Conservation (phyloP, 768 basidiomycete species). For the Psilocybe sp. region DNA sequence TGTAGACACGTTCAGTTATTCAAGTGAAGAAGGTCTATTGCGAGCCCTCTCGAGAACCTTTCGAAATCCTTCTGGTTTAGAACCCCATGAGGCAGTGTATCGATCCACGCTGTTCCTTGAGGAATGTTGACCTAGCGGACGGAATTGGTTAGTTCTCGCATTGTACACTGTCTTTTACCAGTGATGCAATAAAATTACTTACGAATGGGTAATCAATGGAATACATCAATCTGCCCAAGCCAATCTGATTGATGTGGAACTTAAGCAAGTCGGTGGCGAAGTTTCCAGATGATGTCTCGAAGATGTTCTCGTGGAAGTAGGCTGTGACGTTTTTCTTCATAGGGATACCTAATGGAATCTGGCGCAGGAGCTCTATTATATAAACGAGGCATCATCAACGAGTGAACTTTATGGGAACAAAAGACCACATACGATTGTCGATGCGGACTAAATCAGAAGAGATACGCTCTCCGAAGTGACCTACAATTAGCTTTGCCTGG, state of each 20-base stretch:
- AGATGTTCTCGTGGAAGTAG: conserved; percentile 37
- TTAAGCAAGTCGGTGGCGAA: conserved; percentile 36
- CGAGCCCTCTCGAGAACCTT: conserved; percentile 9
- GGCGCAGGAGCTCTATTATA: conserved; percentile 28
- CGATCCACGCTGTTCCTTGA: conserved; percentile 7
- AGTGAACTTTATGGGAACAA: not conserved
- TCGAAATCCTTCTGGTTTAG: conserved; percentile 4
- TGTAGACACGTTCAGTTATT: conserved; percentile 1
- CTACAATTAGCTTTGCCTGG: conserved; percentile 36
- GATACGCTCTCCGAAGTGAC: conserved; percentile 40
- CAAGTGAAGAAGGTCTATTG: conserved; percentile 9
- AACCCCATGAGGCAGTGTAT: conserved; percentile 2
- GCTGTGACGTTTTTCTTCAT: conserved; percentile 36
- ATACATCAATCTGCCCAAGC: conserved; percentile 37
- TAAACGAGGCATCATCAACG: not conserved
- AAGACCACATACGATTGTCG: conserved; percentile 29
- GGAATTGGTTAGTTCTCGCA: too few species aligned
- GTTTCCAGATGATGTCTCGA: conserved; percentile 39
- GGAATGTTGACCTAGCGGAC: conserved; percentile 9
- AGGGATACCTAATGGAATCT: conserved; percentile 26
- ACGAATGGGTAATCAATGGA: conserved; percentile 38
- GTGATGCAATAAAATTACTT: conserved; percentile 8
- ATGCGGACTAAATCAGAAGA: conserved; percentile 39
- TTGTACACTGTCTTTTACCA: too few species aligned
- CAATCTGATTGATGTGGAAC: conserved; percentile 38